A percentile compares a stretch with the other conserved stretches of the same genome.
Conservation (phyloP, 495 filamentous ascomycete species). For the Penicillium daleae region DNA sequence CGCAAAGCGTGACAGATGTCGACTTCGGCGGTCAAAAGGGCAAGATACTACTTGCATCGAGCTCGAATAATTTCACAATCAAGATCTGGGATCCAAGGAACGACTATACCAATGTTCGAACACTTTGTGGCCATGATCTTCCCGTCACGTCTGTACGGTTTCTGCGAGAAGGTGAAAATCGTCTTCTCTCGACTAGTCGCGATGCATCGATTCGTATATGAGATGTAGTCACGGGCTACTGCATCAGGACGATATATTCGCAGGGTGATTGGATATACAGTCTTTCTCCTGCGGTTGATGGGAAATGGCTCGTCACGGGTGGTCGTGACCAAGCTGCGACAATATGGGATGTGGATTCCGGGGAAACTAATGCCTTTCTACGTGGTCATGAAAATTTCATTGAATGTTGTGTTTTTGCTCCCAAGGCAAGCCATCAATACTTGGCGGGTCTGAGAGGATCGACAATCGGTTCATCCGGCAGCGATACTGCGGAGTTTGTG, state of each 20-base stretch:
- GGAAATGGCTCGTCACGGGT: constrained; percentile 76
- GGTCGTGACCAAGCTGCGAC: constrained; percentile 78
- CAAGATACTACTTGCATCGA: constrained; percentile 85
- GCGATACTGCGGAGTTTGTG: constrained; percentile 76
- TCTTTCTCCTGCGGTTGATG: constrained; percentile 79
- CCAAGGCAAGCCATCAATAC: constrained; percentile 70
- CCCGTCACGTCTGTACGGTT: constrained; percentile 86
- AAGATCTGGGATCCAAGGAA: constrained; percentile 95
- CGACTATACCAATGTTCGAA: constrained; percentile 95
- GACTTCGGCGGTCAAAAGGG: constrained; percentile 91
- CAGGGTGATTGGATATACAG: constrained; percentile 74
- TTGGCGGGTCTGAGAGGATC: constrained; percentile 72
- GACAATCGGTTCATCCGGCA: constrained; percentile 65
- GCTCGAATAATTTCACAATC: constrained; percentile 88
- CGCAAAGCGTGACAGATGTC: constrained; percentile 83
- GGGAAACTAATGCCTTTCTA: constrained; percentile 71
- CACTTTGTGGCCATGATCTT: constrained; percentile 91
- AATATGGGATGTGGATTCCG: constrained; percentile 73
- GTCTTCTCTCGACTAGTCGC: constrained; percentile 73
- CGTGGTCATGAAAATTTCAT: constrained; percentile 84
- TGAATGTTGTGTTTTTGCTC: constrained; percentile 87
- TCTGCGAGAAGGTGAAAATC: constrained; percentile 75
- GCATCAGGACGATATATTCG: constrained; percentile 8
- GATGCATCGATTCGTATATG: constrained; percentile 20
- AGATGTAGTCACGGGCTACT: constrained; percentile 16